Evolutionary conservation across 176 grass and related monocot species (phyloP), one percentile per base, ranked within the genome.

Genomic region (Microstegium vimineum): DNA sequence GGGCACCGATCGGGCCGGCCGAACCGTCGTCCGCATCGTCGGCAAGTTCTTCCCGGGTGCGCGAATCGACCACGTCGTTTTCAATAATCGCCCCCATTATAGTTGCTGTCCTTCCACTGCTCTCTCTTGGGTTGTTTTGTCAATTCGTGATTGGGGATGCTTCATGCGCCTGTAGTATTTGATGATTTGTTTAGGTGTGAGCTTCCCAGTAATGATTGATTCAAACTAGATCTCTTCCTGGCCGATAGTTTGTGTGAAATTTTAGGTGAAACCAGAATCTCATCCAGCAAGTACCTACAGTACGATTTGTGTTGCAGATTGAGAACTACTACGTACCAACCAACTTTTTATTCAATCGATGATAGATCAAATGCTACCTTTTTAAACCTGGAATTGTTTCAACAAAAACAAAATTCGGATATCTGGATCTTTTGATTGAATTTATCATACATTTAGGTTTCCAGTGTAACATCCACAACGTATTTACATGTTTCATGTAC

Each of bases 11-110:
- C 83, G 87, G 47, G 75, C 92, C 23, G 87, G 87, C 54, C 80
- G 88, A 16, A 42, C 84, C 60, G 73, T 98, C 60, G 81, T 98
- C 51, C 81, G 95, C 8, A 80, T 95, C 76, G 87, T 98, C 30
- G 92, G 92, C 54, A 98, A 95, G 71, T 93, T 89, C 66, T 98
- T 98, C 47, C 95, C 90, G 41, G 95, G 92, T 98, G 54, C n/a
- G 51, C 30, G 26, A 17, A 52, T 23, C 64, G 16, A 4, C 5
- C 10, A 3, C 66, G 3, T 20, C 4, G 13, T 40, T 41, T 11
- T 3, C 22, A 25, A 14, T 36, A 17, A 66, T 34, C 32, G 20
- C 36, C 8, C 47, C 52, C 43, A 26, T 13, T 35, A 2, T 35
- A 2, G 8, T 6, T 28, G 2, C 42, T 1, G 11, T 40, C n/a